Evolutionary conservation across 306 rosid genomes (phyloP).

Genomic region (Canavalia ensiformis): DNA sequence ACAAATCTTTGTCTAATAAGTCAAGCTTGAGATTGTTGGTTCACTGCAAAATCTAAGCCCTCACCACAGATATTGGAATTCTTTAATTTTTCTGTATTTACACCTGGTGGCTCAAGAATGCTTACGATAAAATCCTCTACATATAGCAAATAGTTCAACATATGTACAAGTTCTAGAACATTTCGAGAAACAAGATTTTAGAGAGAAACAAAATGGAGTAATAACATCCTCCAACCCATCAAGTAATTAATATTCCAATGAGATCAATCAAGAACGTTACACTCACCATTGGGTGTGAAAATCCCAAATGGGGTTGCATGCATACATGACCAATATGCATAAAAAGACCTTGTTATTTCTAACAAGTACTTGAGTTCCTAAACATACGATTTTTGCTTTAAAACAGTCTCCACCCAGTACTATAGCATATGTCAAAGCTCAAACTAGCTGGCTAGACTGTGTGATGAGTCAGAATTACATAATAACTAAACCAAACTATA

Average conservation of each 20-base stretch:
- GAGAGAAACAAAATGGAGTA: slow-evolving; percentile 8
- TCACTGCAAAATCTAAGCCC: neutral
- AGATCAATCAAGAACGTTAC: slow-evolving; percentile 28
- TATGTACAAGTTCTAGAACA: neutral
- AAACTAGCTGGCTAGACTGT: neutral
- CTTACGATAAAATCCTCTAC: neutral
- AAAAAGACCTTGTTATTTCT: slow-evolving; percentile 21
- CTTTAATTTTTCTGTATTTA: neutral
- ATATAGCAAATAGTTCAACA: neutral
- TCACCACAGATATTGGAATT: neutral
- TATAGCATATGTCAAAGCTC: slow-evolving; percentile 6
- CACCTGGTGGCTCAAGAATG: neutral
- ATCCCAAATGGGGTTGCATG: slow-evolving; percentile 43
- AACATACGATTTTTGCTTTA: slow-evolving; percentile 15
- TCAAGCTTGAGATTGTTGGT: neutral
- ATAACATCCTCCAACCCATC: neutral
- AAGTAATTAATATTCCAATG: slow-evolving; percentile 7
- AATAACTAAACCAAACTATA: slow-evolving; percentile 10
- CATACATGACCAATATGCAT: slow-evolving; percentile 19
- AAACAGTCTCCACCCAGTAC: slow-evolving; percentile 24
- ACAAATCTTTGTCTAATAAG: neutral
- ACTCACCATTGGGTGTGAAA: slow-evolving; percentile 35
- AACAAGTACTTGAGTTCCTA: neutral
- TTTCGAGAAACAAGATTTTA: neutral
- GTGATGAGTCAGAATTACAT: slow-evolving; percentile 35